These are phyloP conservation scores for Botrytis sinoallii DNA, from an alignment of 2,329 filamentous ascomycete genomes.

Conservation along the genomic window DNA sequence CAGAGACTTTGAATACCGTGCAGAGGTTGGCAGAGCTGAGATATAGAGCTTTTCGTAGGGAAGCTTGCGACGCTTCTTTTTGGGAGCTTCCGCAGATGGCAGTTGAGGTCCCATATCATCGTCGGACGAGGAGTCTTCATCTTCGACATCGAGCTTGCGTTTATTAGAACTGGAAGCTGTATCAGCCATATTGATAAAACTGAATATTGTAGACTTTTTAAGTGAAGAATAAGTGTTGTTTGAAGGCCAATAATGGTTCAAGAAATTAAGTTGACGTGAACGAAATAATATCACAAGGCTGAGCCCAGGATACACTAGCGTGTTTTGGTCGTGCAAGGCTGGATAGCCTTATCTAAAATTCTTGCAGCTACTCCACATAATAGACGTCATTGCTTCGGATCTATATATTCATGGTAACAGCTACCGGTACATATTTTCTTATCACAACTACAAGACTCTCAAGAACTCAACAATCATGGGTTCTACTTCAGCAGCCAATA, in stretches of 20 bases:
- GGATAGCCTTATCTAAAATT: neutral
- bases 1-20: slow-evolving; percentile 87
- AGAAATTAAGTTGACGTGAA: neutral
- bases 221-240: neutral
- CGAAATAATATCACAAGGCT: slow-evolving; percentile 17
- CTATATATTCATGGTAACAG: neutral
- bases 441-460: neutral
- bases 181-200: slow-evolving; percentile 36
- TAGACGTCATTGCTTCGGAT: neutral
- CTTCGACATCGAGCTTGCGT: slow-evolving; percentile 44
- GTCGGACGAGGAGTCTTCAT: slow-evolving; percentile 60
- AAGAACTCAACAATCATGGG: neutral
- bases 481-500: slow-evolving; percentile 1
- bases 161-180: slow-evolving; percentile 45
- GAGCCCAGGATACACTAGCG: neutral
- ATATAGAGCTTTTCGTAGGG: slow-evolving; percentile 95
- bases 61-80: slow-evolving; percentile 87
- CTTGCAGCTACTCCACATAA: neutral
- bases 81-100: slow-evolving; percentile 72
- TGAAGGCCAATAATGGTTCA: neutral
- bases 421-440: neutral
- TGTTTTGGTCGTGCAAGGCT: neutral
- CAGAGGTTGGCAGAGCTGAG: slow-evolving; percentile 76
- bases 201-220: neutral
- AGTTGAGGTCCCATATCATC: slow-evolving; percentile 94